Percentiles rank a stretch among this genome's conserved stretches.
Evolutionary conservation across 139 green algal species (phyloP).

Genomic region (Diplosphaera chodatii): DNA sequence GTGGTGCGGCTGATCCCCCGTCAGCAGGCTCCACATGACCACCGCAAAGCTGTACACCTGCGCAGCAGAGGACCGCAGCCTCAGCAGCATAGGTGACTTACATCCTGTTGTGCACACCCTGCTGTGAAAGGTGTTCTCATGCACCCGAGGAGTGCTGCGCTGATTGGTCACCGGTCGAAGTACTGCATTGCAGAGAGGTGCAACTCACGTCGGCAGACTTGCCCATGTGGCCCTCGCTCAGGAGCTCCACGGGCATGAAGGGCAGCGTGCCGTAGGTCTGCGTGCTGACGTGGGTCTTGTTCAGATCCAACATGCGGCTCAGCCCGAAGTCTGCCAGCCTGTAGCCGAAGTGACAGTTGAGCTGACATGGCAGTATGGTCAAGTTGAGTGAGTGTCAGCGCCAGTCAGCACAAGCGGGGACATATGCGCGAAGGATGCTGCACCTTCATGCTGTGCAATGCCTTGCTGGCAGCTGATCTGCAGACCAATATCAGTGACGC

Average conservation of each 20-base stretch:
- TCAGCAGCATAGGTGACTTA: too few species aligned
- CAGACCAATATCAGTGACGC: background rate
- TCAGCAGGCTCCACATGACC: background rate
- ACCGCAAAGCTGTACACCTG: constrained; percentile 1
- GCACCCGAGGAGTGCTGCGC: too few species aligned
- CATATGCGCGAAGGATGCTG: too few species aligned
- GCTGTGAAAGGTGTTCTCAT: too few species aligned
- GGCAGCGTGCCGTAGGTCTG: constrained; percentile 24
- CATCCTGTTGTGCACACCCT: too few species aligned
- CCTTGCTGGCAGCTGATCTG: too few species aligned
- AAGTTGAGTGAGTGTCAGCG: too few species aligned
- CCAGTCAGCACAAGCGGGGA: too few species aligned
- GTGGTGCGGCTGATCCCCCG: background rate
- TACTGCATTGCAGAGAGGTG: background rate
- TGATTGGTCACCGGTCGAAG: too few species aligned
- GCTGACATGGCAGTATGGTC: too few species aligned
- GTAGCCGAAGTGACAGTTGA: too few species aligned
- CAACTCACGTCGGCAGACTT: constrained; percentile 14
- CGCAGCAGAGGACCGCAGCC: background rate
- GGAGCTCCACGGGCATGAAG: constrained; percentile 40
- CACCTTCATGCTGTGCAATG: too few species aligned
- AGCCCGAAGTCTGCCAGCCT: constrained; percentile 42
- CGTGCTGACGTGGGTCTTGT: constrained; percentile 34
- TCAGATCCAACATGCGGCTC: constrained; percentile 23
- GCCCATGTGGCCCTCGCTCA: constrained; percentile 28